These are phyloP conservation scores for Ensete glaucum DNA, from an alignment of 176 grass and related monocot species.

Conservation along the genomic window DNA sequence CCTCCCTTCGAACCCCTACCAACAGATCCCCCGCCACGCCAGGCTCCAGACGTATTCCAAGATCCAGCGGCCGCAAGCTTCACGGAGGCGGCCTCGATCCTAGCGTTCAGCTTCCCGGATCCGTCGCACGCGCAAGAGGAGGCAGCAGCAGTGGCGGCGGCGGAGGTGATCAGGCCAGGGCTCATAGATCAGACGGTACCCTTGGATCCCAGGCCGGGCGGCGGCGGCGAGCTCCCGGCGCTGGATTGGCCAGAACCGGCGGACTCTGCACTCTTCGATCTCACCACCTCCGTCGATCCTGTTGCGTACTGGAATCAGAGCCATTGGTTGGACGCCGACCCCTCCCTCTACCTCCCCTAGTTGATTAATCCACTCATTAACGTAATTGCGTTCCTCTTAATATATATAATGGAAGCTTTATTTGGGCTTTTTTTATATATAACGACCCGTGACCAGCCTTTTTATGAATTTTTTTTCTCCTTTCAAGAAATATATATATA, in stretches of 20 bases:
- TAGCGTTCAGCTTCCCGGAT: slow-evolving; percentile 20
- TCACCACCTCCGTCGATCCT: slow-evolving; percentile 16
- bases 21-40: neutral
- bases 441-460: too few species aligned
- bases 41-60: neutral
- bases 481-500: too few species aligned
- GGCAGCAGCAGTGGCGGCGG: neutral
- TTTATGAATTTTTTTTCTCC: too few species aligned
- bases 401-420: too few species aligned
- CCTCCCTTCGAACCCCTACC: slow-evolving; percentile 1
- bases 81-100: neutral
- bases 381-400: neutral
- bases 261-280: slow-evolving; percentile 23
- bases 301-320: slow-evolving; percentile 33
- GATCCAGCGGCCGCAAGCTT: neutral
- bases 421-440: too few species aligned
- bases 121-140: neutral
- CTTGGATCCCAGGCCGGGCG: neutral
- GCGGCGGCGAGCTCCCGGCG: neutral
- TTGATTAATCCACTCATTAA: neutral
- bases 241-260: slow-evolving; percentile 22
- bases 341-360: slow-evolving; percentile 27
- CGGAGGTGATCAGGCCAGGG: neutral
- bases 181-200: neutral
- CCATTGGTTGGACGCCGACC: slow-evolving; percentile 24